phyloP scores from a whole-genome alignment of 2,329 filamentous ascomycete species.

The Mycosphaerella arachidis region DNA sequence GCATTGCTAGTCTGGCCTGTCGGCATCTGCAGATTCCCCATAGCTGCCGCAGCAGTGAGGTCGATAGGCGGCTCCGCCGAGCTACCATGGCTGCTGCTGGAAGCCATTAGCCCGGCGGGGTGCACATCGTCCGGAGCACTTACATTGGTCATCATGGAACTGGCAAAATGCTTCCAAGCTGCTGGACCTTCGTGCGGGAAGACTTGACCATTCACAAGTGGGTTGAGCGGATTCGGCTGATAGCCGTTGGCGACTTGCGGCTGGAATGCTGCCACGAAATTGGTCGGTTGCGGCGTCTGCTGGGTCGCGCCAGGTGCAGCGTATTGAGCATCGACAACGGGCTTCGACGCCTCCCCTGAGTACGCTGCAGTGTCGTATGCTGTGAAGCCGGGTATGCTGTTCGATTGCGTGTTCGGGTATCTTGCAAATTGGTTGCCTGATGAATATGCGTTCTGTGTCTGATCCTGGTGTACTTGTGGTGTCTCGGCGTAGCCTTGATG shows the following conservation, averaged over 20 bases:
- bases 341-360: slow-evolving; percentile 18
- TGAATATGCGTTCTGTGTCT: slow-evolving; percentile 15
- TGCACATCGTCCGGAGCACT: slow-evolving; percentile 16
- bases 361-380: slow-evolving; percentile 15
- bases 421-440: slow-evolving; percentile 7
- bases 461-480: slow-evolving; percentile 12
- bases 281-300: slow-evolving; percentile 11
- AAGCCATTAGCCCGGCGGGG: slow-evolving; percentile 14
- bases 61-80: slow-evolving; percentile 7
- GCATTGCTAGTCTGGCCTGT: slow-evolving; percentile 16
- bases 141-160: slow-evolving; percentile 25
- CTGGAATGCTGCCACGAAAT: slow-evolving; percentile 20
- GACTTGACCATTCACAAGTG: slow-evolving; percentile 12
- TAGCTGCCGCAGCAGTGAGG: slow-evolving; percentile 11
- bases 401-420: slow-evolving; percentile 11
- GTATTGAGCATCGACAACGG: slow-evolving; percentile 22
- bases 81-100: slow-evolving; percentile 12
- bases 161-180: slow-evolving; percentile 32
- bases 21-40: slow-evolving; percentile 23
- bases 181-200: slow-evolving; percentile 22
- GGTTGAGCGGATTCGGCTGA: slow-evolving; percentile 3
- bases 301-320: slow-evolving; percentile 14
- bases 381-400: slow-evolving; percentile 12
- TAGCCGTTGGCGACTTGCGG: slow-evolving; percentile 13
- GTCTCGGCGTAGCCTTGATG: slow-evolving; percentile 20